Percentiles rank a stretch among this genome's conserved stretches.
These are phyloP conservation scores for Trametes meyenii DNA, from an alignment of 768 basidiomycete species.

Conservation along the genomic window DNA sequence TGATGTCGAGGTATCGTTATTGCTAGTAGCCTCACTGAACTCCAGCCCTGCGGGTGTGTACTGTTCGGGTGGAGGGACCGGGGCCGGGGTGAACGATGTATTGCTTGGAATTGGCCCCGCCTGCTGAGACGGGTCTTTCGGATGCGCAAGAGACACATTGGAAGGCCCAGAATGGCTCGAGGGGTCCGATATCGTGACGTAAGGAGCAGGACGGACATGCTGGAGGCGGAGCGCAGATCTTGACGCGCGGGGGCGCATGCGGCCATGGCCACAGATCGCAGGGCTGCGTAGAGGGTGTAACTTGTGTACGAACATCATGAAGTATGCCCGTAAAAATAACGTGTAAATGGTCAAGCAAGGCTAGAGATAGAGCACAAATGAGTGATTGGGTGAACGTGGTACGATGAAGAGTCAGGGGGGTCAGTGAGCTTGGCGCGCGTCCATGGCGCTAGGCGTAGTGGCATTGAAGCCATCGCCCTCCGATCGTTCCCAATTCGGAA, in stretches of 20 bases:
- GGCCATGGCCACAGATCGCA: neutral
- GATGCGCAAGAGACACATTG: conserved; percentile 26
- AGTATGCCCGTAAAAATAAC: too few species aligned
- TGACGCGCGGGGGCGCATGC: conserved; percentile 1
- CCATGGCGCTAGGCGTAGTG: conserved; percentile 6
- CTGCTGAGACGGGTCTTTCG: conserved; percentile 25
- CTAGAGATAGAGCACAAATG: neutral
- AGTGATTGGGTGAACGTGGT: neutral
- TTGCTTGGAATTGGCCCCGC: conserved; percentile 3
- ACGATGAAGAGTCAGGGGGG: neutral
- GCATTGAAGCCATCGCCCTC: conserved; percentile 15
- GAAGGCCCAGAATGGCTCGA: neutral
- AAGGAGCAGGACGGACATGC: conserved; percentile 5
- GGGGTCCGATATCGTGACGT: conserved; percentile 22
- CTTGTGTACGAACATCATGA: conserved; percentile 13
- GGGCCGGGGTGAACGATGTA: neutral
- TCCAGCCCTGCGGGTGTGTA: neutral
- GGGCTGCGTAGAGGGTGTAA: conserved; percentile 10
- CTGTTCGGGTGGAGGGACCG: conserved; percentile 8
- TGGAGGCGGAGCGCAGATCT: conserved; percentile 1
- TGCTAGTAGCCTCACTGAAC: neutral
- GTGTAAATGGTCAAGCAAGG: neutral
- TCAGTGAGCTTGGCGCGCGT: neutral
- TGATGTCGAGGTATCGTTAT: neutral
- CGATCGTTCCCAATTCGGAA: conserved; percentile 14